Evolutionary conservation across 2,329 filamentous ascomycete genomes (phyloP).

Genomic region (Elsinoe arachidis): DNA sequence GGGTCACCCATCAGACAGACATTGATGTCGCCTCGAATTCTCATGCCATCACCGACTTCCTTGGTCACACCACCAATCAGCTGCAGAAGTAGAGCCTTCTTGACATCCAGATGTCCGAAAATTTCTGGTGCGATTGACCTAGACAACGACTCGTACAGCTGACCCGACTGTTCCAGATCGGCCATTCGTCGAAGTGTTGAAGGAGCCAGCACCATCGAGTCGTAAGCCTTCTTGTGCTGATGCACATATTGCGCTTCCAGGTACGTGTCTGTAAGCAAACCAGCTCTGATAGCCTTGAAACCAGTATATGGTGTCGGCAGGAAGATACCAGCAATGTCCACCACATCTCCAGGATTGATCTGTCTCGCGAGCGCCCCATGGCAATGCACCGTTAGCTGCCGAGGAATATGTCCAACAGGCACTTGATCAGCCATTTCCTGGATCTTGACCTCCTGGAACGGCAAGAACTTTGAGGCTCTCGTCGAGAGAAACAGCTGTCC

Average conservation of each 20-base stretch:
- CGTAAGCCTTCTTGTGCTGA: conserved; percentile 98
- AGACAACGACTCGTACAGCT: conserved; percentile 91
- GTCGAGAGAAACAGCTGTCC: conserved; percentile 90
- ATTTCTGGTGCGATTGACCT: conserved; percentile 97
- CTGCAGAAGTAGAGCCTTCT: conserved; percentile 91
- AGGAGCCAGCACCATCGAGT: conserved; percentile 77
- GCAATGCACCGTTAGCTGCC: conserved; percentile 81
- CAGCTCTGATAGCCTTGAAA: conserved; percentile 92
- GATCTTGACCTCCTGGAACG: conserved; percentile 97
- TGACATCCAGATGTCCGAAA: conserved; percentile 91
- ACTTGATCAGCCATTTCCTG: conserved; percentile 99
- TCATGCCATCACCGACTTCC: conserved; percentile 96
- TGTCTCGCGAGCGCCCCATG: conserved; percentile 77
- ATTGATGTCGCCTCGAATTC: conserved; percentile 97
- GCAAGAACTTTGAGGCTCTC: conserved; percentile 91
- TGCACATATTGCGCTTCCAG: conserved; percentile 86
- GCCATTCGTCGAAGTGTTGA: conserved; percentile 75
- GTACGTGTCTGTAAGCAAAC: conserved; percentile 94
- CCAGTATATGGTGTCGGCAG: conserved; percentile 97
- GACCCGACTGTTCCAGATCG: conserved; percentile 72
- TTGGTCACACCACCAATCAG: conserved; percentile 95
- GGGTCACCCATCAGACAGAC: conserved; percentile 98
- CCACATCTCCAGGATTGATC: conserved; percentile 86
- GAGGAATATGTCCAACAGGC: conserved; percentile 92
- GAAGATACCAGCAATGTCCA: conserved; percentile 93